These are phyloP conservation scores for Trypanosoma vivax DNA, from an alignment of 208 protist species.

Conservation along the genomic window DNA sequence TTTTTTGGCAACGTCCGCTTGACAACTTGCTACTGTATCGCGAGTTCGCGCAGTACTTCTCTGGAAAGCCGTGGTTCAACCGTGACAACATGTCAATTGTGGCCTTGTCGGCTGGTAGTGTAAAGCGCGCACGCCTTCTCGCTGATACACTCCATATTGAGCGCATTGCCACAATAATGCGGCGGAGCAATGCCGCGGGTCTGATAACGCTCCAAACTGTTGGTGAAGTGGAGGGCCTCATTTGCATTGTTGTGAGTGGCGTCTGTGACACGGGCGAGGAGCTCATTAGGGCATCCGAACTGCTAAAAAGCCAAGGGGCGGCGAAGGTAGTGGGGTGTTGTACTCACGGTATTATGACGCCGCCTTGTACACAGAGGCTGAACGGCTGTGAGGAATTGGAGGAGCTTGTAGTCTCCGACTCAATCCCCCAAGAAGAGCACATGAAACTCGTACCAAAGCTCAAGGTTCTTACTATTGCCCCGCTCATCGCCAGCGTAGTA, in stretches of 20 bases:
- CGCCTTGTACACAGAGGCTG: conserved; percentile 79
- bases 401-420: conserved; percentile 90
- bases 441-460: conserved; percentile 69
- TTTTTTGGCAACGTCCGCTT: conserved; percentile 92
- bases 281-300: conserved; percentile 87
- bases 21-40: conserved; percentile 89
- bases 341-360: conserved; percentile 93
- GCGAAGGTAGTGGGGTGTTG: conserved; percentile 87
- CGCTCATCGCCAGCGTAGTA: conserved; percentile 78
- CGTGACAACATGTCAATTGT: conserved; percentile 83
- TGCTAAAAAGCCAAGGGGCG: conserved; percentile 90
- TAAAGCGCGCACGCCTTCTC: conserved; percentile 87
- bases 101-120: conserved; percentile 94
- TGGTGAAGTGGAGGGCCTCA: conserved; percentile 89
- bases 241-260: conserved; percentile 94
- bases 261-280: conserved; percentile 96
- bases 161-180: conserved; percentile 94
- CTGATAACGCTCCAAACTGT: conserved; percentile 90
- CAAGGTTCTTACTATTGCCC: conserved; percentile 84
- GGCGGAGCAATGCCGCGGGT: conserved; percentile 78
- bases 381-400: conserved; percentile 80
- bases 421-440: conserved; percentile 88
- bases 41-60: conserved; percentile 77
- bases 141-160: conserved; percentile 83
- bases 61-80: conserved; percentile 67